phyloP scores from a whole-genome alignment of 108 stramenopile genomes.

The Cyclotella kingstonii region DNA sequence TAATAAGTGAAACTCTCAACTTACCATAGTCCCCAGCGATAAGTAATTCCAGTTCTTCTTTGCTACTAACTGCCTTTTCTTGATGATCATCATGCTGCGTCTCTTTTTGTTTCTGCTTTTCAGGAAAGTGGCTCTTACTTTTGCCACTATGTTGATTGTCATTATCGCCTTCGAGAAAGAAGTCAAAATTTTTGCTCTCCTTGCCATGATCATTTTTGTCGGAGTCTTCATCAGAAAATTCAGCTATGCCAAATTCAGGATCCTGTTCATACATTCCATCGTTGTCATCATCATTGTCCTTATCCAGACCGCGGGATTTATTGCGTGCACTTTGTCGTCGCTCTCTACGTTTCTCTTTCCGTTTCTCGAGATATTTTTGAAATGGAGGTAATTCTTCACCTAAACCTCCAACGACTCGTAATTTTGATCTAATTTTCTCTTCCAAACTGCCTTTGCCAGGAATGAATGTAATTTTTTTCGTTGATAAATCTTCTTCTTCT shows the following conservation, averaged over 20 bases:
- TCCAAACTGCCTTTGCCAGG: constrained; percentile 68
- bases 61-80: constrained; percentile 32
- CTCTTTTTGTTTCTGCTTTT: constrained; percentile 1
- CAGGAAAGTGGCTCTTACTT: not conserved
- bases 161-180: constrained; percentile 36
- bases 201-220: constrained; percentile 14
- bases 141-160: not conserved
- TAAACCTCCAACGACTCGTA: constrained; percentile 32
- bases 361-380: constrained; percentile 84
- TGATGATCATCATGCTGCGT: constrained; percentile 5
- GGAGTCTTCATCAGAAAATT: constrained; percentile 41
- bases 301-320: constrained; percentile 37
- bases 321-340: constrained; percentile 52
- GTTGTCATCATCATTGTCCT: constrained; percentile 9
- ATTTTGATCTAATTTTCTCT: constrained; percentile 74
- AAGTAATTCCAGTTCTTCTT: constrained; percentile 73
- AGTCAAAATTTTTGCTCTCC: constrained; percentile 38
- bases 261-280: constrained; percentile 45
- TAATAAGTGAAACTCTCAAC: not conserved
- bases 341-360: constrained; percentile 80
- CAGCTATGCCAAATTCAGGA: constrained; percentile 47
- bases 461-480: constrained; percentile 58
- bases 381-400: constrained; percentile 71
- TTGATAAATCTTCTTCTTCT: constrained; percentile 36
- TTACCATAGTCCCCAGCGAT: constrained; percentile 73